phyloP scores from a whole-genome alignment of 768 basidiomycete species.

The Kwoniella sp. region DNA sequence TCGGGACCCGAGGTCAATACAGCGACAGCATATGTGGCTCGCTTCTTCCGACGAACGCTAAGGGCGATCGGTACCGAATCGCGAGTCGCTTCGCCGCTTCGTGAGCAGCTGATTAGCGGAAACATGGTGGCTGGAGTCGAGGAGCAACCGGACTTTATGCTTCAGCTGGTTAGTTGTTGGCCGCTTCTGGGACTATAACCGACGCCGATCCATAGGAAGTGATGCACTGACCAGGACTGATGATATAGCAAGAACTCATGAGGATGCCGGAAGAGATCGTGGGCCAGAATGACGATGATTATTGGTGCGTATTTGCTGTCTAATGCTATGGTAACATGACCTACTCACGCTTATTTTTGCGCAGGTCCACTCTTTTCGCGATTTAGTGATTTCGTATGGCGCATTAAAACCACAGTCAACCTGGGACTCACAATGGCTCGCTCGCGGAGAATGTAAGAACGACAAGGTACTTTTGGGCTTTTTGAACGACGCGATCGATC shows the following conservation, averaged over 20 bases:
- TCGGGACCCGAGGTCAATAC: slow-evolving; percentile 18
- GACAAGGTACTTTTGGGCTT: too few species aligned
- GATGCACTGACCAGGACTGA: neutral
- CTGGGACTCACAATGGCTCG: too few species aligned
- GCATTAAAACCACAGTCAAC: too few species aligned
- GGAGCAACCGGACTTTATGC: slow-evolving; percentile 30
- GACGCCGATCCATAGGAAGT: slow-evolving; percentile 4
- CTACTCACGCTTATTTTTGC: too few species aligned
- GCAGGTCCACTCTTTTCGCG: neutral
- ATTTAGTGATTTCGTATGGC: too few species aligned
- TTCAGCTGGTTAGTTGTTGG: slow-evolving; percentile 25
- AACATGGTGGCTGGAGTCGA: slow-evolving; percentile 10
- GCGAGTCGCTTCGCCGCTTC: slow-evolving; percentile 24
- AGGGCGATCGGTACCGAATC: slow-evolving; percentile 33
- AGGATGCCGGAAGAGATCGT: slow-evolving; percentile 22
- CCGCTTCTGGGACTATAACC: too few species aligned
- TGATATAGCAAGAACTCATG: slow-evolving; percentile 29
- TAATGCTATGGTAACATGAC: neutral
- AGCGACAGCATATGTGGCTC: slow-evolving; percentile 35
- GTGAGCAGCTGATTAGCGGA: slow-evolving; percentile 2
- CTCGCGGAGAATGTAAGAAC: too few species aligned
- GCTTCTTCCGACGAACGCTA: slow-evolving; percentile 31
- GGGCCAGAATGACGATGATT: slow-evolving; percentile 27
- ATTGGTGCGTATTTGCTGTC: slow-evolving; percentile 24
- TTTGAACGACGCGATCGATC: too few species aligned